phyloP scores from a whole-genome alignment of 2,329 filamentous ascomycete species.

The Calonectria honghensis region DNA sequence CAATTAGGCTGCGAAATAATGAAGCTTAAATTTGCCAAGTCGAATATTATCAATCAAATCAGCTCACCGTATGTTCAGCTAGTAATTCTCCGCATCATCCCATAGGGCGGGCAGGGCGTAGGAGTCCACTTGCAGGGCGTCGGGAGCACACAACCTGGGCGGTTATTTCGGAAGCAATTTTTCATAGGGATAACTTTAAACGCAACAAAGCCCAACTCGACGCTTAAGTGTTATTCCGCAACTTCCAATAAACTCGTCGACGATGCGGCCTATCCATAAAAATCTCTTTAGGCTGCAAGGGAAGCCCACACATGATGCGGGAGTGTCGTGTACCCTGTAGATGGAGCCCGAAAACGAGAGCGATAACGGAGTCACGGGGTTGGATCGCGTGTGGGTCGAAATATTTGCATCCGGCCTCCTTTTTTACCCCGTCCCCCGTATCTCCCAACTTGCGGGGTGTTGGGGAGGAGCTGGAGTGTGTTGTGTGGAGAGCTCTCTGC shows the following conservation, averaged over 20 bases:
- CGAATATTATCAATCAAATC: slow-evolving; percentile 24
- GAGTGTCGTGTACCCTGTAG: no score
- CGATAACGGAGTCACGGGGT: slow-evolving; percentile 4
- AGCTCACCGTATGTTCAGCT: slow-evolving; percentile 4
- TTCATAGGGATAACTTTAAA: not conserved
- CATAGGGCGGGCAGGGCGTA: not conserved
- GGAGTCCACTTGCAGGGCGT: not conserved
- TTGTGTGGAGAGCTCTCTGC: not conserved
- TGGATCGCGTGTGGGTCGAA: slow-evolving; percentile 9
- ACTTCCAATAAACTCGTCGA: not conserved
- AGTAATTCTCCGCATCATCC: not conserved
- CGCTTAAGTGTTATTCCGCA: not conserved
- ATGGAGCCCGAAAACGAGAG: not conserved
- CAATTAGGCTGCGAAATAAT: slow-evolving; percentile 7
- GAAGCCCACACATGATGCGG: not conserved
- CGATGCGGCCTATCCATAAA: not conserved
- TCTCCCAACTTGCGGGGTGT: slow-evolving; percentile 21
- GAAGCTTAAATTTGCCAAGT: slow-evolving; percentile 28
- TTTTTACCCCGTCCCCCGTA: slow-evolving; percentile 2
- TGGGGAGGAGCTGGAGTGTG: slow-evolving; percentile 1
- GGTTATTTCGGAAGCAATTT: not conserved
- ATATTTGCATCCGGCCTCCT: slow-evolving; percentile 6
- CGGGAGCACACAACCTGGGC: not conserved
- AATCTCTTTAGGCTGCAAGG: no score
- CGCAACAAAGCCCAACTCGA: not conserved